A percentile compares a stretch with the other conserved stretches of the same genome.
phyloP scores from a whole-genome alignment of 2,329 filamentous ascomycete species.

The Aspergillus sp. region DNA sequence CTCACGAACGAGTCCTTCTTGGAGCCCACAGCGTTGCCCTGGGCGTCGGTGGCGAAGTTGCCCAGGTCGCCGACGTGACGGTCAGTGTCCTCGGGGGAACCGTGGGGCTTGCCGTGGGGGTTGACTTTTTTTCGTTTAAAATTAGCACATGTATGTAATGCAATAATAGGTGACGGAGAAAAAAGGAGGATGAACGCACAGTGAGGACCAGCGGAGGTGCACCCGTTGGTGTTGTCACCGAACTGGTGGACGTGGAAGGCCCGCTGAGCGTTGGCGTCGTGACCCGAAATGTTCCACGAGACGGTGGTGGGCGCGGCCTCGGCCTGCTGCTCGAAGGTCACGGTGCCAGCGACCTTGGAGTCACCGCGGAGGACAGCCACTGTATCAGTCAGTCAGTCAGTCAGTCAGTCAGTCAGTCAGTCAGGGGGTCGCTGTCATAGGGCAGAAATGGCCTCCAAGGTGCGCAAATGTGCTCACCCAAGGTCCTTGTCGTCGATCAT shows the following conservation, averaged over 20 bases:
- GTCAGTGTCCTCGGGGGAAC: conserved; percentile 69
- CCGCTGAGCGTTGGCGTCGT: conserved; percentile 92
- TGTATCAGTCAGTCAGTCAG: conserved; percentile 35
- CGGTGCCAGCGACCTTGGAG: conserved; percentile 86
- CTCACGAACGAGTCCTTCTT: conserved; percentile 77
- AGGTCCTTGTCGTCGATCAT: conserved; percentile 26
- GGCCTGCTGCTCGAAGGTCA: conserved; percentile 86
- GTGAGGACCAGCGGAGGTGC: conserved; percentile 95
- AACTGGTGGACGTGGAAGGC: conserved; percentile 99
- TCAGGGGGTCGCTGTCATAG: conserved; percentile 20
- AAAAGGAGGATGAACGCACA: conserved; percentile 52
- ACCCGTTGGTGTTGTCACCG: conserved; percentile 99
- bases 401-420: too few species aligned
- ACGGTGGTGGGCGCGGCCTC: conserved; percentile 78
- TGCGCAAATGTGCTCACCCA: conserved; percentile 38
- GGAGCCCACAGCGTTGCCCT: conserved; percentile 81
- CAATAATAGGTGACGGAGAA: not conserved
- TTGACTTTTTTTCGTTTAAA: conserved; percentile 59
- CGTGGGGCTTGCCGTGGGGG: conserved; percentile 86
- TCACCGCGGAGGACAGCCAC: conserved; percentile 97
- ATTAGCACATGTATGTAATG: not conserved
- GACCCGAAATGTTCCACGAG: conserved; percentile 83
- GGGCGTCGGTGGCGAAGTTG: conserved; percentile 90
- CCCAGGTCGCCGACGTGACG: conserved; percentile 97
- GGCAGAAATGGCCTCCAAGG: conserved; percentile 24